Percentiles rank a stretch among this genome's conserved stretches.
Evolutionary conservation across 139 green algal species (phyloP).

Genomic region (Micromonas pusilla): DNA sequence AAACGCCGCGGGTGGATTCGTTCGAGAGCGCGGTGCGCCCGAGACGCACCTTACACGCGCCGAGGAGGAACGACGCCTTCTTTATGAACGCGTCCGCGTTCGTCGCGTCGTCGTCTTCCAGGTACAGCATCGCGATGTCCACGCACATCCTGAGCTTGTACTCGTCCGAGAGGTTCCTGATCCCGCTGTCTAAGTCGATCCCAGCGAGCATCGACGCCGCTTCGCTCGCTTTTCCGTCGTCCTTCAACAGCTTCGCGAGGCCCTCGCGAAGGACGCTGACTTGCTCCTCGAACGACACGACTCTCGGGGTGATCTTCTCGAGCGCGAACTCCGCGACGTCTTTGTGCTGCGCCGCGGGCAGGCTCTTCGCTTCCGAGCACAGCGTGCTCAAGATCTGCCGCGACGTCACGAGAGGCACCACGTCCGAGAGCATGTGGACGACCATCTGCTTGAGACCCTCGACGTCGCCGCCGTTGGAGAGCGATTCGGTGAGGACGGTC

Average conservation of each 20-base stretch:
- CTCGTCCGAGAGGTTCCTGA: conserved; percentile 43
- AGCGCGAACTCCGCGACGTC: conserved; percentile 38
- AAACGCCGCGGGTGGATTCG: background rate
- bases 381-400: conserved; percentile 36
- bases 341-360: conserved; percentile 28
- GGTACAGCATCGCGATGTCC: conserved; percentile 90
- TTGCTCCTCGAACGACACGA: conserved; percentile 82
- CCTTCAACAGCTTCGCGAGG: conserved; percentile 57
- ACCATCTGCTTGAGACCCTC: background rate
- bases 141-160: conserved; percentile 87
- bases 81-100: conserved; percentile 90
- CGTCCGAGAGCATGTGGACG: conserved; percentile 30
- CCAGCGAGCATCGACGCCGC: conserved; percentile 74
- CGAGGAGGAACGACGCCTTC: conserved; percentile 76
- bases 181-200: conserved; percentile 66
- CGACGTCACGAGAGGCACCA: conserved; percentile 37
- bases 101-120: conserved; percentile 79
- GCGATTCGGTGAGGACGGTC: background rate
- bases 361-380: conserved; percentile 23
- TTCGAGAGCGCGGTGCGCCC: conserved; percentile 40
- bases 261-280: conserved; percentile 51
- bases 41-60: conserved; percentile 30
- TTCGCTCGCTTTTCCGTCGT: conserved; percentile 79
- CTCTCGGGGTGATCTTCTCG: conserved; percentile 59
- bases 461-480: background rate